A percentile compares a stretch with the other conserved stretches of the same genome.
Conservation (phyloP, 495 filamentous ascomycete species). For the Beverwykella pulmonaria region DNA sequence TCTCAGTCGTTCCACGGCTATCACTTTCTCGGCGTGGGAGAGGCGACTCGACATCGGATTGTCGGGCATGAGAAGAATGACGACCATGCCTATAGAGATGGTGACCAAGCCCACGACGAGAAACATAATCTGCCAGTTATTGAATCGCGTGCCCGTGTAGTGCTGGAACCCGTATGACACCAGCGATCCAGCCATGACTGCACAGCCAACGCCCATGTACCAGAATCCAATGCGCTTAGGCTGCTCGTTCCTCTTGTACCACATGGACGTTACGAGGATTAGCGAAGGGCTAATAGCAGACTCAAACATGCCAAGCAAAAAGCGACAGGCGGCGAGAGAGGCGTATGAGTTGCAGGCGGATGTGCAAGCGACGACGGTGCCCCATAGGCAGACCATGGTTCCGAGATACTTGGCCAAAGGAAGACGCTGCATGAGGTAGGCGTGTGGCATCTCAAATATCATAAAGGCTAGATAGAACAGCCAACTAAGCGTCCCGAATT, state of each 20-base stretch:
- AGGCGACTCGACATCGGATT: constrained; percentile 54
- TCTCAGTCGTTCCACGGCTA: constrained; percentile 35
- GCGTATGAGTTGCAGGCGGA: constrained; percentile 57
- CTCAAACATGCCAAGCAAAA: constrained; percentile 59
- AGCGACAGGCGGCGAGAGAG: constrained; percentile 56
- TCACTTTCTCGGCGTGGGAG: constrained; percentile 29
- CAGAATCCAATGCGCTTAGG: constrained; percentile 62
- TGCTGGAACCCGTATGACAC: constrained; percentile 57
- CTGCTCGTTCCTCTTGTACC: constrained; percentile 60
- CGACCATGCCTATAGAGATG: constrained; percentile 46
- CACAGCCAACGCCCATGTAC: constrained; percentile 51
- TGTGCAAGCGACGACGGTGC: constrained; percentile 58
- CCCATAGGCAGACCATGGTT: constrained; percentile 64
- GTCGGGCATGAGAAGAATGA: constrained; percentile 48
- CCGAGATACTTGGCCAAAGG: constrained; percentile 61
- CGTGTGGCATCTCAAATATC: constrained; percentile 51
- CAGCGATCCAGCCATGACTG: constrained; percentile 46
- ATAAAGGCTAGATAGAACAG: constrained; percentile 74
- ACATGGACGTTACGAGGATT: constrained; percentile 49
- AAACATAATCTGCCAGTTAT: constrained; percentile 39
- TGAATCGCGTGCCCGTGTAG: constrained; percentile 35
- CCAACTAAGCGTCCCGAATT: constrained; percentile 72
- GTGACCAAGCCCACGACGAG: constrained; percentile 52
- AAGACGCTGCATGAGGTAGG: constrained; percentile 59
- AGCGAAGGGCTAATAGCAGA: constrained; percentile 49